Conservation (phyloP, 78 protist species). For the Cavenderia fasciculata region DNA sequence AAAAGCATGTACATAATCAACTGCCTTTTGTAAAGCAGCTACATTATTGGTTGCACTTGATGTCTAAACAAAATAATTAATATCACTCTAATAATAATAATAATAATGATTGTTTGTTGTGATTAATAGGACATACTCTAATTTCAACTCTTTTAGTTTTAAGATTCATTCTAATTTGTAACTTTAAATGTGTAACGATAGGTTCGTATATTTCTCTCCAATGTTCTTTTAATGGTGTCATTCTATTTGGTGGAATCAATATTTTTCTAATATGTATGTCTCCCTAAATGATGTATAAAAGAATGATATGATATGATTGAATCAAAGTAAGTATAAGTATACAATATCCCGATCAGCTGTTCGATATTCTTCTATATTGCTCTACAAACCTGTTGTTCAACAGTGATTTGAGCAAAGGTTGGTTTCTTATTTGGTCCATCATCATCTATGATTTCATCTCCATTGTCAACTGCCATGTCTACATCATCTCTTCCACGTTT, state of each 20-base stretch:
- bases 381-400: not conserved
- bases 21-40: conserved; percentile 92
- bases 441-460: conserved; percentile 1
- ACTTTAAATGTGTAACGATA: conserved; percentile 94
- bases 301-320: not conserved
- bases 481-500: conserved; percentile 66
- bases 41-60: conserved; percentile 84
- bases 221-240: conserved; percentile 90
- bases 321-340: not conserved
- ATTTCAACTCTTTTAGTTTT: conserved; percentile 89
- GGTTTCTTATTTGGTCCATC: conserved; percentile 53
- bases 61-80: conserved; percentile 29
- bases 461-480: conserved; percentile 17
- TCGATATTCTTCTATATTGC: not conserved
- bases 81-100: not conserved
- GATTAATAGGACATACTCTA: conserved; percentile 39
- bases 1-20: conserved; percentile 96
- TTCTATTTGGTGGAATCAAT: conserved; percentile 83
- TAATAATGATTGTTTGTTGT: not conserved
- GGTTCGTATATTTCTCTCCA: conserved; percentile 97
- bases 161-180: conserved; percentile 95
- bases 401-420: conserved; percentile 50
- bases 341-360: not conserved
- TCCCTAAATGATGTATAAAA: conserved; percentile 27
- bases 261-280: conserved; percentile 69